phyloP scores from a whole-genome alignment of 208 protist species.

The Acanthamoeba triangularis region DNA sequence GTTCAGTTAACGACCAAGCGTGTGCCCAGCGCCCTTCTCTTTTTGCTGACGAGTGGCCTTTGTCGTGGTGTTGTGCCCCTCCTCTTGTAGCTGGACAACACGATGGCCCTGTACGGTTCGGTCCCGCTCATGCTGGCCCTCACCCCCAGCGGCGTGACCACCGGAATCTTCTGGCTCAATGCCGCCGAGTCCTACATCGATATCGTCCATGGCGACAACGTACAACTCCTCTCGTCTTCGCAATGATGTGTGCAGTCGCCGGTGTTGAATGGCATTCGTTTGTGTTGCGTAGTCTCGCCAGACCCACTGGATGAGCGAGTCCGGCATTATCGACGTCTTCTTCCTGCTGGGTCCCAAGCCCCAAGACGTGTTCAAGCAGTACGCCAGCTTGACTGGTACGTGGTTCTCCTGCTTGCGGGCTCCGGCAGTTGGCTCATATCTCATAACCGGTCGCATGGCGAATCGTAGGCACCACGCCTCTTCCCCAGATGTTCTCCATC shows the following conservation, averaged over 20 bases:
- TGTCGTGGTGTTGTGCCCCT: neutral
- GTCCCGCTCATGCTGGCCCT: slow-evolving; percentile 98
- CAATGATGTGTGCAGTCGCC: neutral
- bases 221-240: neutral
- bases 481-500: slow-evolving; percentile 98
- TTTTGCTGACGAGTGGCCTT: too few relatives aligned
- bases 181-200: slow-evolving; percentile 91
- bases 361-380: slow-evolving; percentile 94
- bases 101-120: slow-evolving; percentile 97
- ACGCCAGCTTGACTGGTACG: slow-evolving; percentile 94
- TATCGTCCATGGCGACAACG: slow-evolving; percentile 72
- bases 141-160: slow-evolving; percentile 84
- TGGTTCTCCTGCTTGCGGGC: neutral
- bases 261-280: too few relatives aligned
- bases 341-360: slow-evolving; percentile 96
- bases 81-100: slow-evolving; percentile 92
- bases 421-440: too few relatives aligned
- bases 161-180: slow-evolving; percentile 97
- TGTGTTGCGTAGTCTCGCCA: slow-evolving; percentile 11
- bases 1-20: neutral
- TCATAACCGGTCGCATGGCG: too few relatives aligned
- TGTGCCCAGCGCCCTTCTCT: neutral
- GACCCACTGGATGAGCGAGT: slow-evolving; percentile 95
- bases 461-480: slow-evolving; percentile 90
- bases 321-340: slow-evolving; percentile 97